A percentile compares a stretch with the other conserved stretches of the same genome.
Evolutionary conservation across 306 rosid species (phyloP).

Genomic region (Medicago ruthenica): DNA sequence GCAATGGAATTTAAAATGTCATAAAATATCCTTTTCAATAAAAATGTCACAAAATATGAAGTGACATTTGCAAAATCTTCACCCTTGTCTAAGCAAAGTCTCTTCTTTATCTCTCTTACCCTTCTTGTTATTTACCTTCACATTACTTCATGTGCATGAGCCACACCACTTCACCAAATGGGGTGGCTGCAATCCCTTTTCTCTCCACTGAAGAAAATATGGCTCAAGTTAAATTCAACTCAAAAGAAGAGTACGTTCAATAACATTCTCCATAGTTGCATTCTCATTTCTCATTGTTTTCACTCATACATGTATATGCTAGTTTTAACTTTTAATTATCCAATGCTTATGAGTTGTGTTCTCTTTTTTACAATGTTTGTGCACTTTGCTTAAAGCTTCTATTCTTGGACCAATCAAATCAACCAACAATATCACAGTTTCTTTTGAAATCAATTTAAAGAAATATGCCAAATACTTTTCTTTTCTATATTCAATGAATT

Average conservation of each 20-base stretch:
- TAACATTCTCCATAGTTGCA: conserved; percentile 26
- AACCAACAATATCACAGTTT: conserved; percentile 2
- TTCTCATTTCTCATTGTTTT: too few relatives aligned
- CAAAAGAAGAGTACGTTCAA: conserved; percentile 71
- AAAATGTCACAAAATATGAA: conserved; percentile 46
- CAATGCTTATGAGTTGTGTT: conserved; percentile 4
- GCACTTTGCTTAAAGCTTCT: conserved; percentile 28
- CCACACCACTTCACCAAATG: conserved; percentile 64
- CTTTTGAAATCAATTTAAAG: background rate
- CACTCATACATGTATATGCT: conserved; percentile 18
- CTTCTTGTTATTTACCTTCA: conserved; percentile 42
- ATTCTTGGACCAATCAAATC: conserved; percentile 2
- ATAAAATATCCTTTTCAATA: conserved; percentile 8
- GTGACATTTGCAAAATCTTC: conserved; percentile 56
- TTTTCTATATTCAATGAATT: background rate
- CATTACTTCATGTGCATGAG: conserved; percentile 52
- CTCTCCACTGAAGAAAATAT: conserved; percentile 88
- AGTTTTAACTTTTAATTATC: background rate
- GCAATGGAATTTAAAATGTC: conserved; percentile 50
- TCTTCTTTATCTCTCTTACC: conserved; percentile 30
- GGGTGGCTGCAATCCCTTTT: conserved; percentile 92
- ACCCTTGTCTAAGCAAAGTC: conserved; percentile 78
- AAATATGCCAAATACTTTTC: conserved; percentile 20
- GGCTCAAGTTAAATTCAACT: conserved; percentile 75
- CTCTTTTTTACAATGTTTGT: conserved; percentile 12